Percentiles rank a stretch among this genome's conserved stretches.
Evolutionary conservation across 192 early-diverging fungal species (phyloP).

Genomic region (Mortierella antarctica): DNA sequence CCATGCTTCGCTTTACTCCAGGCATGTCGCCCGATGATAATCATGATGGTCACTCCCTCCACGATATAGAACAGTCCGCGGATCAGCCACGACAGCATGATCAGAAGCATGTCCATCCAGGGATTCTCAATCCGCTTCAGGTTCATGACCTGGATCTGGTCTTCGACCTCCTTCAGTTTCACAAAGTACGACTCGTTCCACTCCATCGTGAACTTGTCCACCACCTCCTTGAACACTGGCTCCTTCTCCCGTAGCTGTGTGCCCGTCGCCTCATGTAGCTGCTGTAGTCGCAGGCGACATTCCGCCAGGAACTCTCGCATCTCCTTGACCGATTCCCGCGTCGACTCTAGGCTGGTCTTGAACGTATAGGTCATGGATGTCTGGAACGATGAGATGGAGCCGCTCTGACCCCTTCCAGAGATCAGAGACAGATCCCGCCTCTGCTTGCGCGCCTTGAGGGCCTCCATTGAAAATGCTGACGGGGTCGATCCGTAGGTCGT

Average conservation of each 20-base stretch:
- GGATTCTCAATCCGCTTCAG: conserved; percentile 51
- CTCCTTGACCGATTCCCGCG: conserved; percentile 32
- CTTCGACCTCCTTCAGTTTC: conserved; percentile 46
- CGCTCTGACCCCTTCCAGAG: conserved; percentile 4
- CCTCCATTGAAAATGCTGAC: not conserved
- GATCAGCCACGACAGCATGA: conserved; percentile 52
- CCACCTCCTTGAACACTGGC: conserved; percentile 36
- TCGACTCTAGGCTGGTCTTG: conserved; percentile 25
- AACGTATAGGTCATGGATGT: conserved; percentile 14
- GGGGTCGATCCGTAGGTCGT: not conserved
- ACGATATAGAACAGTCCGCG: conserved; percentile 48
- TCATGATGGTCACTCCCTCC: conserved; percentile 48
- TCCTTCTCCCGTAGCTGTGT: conserved; percentile 33
- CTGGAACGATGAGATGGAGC: conserved; percentile 30
- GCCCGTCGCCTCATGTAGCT: conserved; percentile 30
- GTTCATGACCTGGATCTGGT: conserved; percentile 52
- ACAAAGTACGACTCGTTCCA: conserved; percentile 54
- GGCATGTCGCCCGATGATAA: conserved; percentile 36
- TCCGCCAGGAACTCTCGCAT: conserved; percentile 34
- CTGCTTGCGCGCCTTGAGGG: conserved; percentile 11
- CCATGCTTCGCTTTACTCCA: conserved; percentile 48
- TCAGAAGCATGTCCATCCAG: conserved; percentile 52
- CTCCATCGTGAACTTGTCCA: conserved; percentile 48
- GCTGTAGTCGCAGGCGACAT: conserved; percentile 30
- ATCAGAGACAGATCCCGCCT: conserved; percentile 23